phyloP scores from a whole-genome alignment of 2,329 filamentous ascomycete genomes.

The Trichoderma koningiopsis region DNA sequence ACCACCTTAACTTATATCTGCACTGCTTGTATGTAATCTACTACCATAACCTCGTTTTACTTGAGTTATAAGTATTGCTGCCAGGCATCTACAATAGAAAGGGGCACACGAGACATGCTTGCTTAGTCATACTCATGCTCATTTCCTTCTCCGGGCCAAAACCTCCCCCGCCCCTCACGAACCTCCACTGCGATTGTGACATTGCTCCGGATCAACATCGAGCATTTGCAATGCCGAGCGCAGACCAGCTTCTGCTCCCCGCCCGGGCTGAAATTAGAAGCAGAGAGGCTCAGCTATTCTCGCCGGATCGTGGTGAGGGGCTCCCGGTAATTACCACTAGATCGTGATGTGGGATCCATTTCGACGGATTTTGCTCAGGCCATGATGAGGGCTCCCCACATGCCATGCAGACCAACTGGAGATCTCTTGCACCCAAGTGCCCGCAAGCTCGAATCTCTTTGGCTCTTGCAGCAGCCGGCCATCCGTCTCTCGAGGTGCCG shows the following conservation, averaged over 20 bases:
- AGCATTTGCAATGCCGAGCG: neutral
- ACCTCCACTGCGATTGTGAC: conserved; percentile 20
- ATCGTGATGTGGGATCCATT: conserved; percentile 6
- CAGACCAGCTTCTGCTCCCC: neutral
- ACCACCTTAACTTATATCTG: neutral
- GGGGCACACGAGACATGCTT: neutral
- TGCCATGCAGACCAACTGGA: conserved; percentile 18
- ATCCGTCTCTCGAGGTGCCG: neutral
- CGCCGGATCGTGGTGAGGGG: conserved; percentile 18
- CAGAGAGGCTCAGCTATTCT: neutral
- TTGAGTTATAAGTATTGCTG: neutral
- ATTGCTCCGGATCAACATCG: conserved; percentile 1
- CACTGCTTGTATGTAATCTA: neutral
- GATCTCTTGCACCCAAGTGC: conserved; percentile 1
- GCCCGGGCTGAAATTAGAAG: conserved; percentile 16
- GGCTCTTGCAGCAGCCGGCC: neutral
- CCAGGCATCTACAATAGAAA: neutral
- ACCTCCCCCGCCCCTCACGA: neutral
- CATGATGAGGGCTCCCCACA: conserved; percentile 13
- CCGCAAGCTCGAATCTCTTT: neutral
- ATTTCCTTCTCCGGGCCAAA: neutral
- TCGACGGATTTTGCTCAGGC: neutral
- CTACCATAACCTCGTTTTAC: neutral
- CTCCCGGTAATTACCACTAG: conserved; percentile 20
- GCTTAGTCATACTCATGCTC: conserved; percentile 18